phyloP scores from a whole-genome alignment of 257 asterid genomes.

The Dorcoceras hygrometricum region DNA sequence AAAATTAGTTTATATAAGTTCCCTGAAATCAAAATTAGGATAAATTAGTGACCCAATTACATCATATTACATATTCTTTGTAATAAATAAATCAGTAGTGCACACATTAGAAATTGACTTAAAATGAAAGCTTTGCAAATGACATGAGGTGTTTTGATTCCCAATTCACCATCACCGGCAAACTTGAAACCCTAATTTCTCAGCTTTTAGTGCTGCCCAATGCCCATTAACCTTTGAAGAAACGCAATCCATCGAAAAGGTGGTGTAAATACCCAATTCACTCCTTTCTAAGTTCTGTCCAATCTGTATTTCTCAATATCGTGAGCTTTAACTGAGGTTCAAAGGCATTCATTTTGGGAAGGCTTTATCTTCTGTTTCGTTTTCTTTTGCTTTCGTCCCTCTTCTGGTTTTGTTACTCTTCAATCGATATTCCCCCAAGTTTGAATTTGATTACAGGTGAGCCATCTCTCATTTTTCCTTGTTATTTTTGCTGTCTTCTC shows the following conservation, averaged over 20 bases:
- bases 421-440: constrained; percentile 20
- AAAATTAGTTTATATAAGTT: too few species aligned
- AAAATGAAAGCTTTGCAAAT: background rate
- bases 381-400: constrained; percentile 1
- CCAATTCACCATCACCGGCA: background rate
- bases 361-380: constrained; percentile 14
- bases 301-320: constrained; percentile 21
- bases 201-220: background rate
- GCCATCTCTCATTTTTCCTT: constrained; percentile 22
- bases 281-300: constrained; percentile 9
- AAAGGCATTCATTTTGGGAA: constrained; percentile 32
- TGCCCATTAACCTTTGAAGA: background rate
- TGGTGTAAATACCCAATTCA: constrained; percentile 16
- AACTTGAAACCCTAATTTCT: background rate
- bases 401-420: constrained; percentile 23
- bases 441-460: constrained; percentile 32
- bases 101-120: background rate
- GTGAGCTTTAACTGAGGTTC: constrained; percentile 40
- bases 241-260: constrained; percentile 29
- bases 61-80: too few species aligned
- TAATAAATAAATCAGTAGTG: too few species aligned
- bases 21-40: too few species aligned
- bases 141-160: background rate
- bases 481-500: background rate
- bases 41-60: too few species aligned